Conservation (phyloP, 2,329 filamentous ascomycete genomes). For the Fusarium siculi region DNA sequence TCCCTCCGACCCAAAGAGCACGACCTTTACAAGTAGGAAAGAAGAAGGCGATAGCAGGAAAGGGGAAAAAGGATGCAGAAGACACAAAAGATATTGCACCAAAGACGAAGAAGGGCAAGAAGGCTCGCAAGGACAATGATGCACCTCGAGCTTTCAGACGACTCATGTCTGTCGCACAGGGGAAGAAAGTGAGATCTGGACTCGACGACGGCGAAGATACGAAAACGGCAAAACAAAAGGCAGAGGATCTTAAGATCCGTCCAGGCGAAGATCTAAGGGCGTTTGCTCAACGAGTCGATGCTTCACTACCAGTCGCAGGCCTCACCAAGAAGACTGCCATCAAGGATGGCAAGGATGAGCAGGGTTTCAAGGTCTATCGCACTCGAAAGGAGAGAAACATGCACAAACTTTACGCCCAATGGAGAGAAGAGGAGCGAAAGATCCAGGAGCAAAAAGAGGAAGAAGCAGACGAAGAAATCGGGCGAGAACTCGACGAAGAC, state of each 20-base stretch:
- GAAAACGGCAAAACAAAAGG: conserved; percentile 41
- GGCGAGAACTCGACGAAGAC: conserved; percentile 69
- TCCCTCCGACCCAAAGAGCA: conserved; percentile 61
- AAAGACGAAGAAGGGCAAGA: conserved; percentile 54
- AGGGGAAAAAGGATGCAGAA: not conserved
- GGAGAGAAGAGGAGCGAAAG: conserved; percentile 73
- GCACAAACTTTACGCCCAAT: conserved; percentile 82
- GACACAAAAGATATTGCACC: conserved; percentile 36
- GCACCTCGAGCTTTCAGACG: conserved; percentile 88
- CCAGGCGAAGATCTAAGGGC: conserved; percentile 86
- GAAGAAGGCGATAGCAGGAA: conserved; percentile 45
- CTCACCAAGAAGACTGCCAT: conserved; percentile 70
- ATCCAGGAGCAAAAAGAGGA: conserved; percentile 73
- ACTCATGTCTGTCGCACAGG: conserved; percentile 78
- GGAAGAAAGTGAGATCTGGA: conserved; percentile 70
- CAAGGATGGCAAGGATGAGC: conserved; percentile 70
- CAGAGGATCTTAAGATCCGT: conserved; percentile 71
- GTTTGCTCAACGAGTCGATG: conserved; percentile 85
- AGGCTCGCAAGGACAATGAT: conserved; percentile 72
- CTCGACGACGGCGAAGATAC: conserved; percentile 73
- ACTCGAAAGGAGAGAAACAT: conserved; percentile 89
- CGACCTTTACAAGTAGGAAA: conserved; percentile 60
- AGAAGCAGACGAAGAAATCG: conserved; percentile 71
- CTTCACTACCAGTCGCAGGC: conserved; percentile 79
- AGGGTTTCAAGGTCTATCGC: conserved; percentile 72